Evolutionary conservation across 495 filamentous ascomycete genomes (phyloP).

Genomic region (Penicillium cosmopolitanum): DNA sequence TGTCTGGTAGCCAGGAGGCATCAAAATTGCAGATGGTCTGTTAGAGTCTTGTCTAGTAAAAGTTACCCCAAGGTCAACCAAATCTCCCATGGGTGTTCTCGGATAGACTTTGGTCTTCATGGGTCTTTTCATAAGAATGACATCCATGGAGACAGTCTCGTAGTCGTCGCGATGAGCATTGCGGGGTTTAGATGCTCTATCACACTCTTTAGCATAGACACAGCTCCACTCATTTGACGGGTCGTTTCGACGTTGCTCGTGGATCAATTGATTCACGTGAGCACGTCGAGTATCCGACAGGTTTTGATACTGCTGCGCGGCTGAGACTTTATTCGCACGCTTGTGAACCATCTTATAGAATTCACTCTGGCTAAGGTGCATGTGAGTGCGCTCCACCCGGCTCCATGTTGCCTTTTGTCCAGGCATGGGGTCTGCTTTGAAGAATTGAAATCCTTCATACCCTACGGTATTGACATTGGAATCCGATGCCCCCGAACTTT

Average conservation of each 20-base stretch:
- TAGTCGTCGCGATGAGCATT: conserved; percentile 33
- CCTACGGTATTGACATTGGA: background rate
- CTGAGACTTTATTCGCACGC: conserved; percentile 31
- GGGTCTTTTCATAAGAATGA: conserved; percentile 41
- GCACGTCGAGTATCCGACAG: conserved; percentile 31
- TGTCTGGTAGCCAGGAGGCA: background rate
- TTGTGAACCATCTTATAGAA: conserved; percentile 36
- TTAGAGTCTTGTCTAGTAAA: background rate
- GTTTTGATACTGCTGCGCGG: conserved; percentile 36
- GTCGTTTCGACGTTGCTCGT: conserved; percentile 30
- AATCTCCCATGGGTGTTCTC: conserved; percentile 19
- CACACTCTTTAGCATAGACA: conserved; percentile 41
- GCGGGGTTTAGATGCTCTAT: conserved; percentile 30
- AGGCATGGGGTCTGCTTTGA: conserved; percentile 35
- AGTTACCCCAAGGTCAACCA: conserved; percentile 21
- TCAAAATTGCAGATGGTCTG: conserved; percentile 1
- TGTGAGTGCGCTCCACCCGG: conserved; percentile 31
- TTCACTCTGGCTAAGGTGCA: conserved; percentile 36
- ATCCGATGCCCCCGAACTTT: background rate
- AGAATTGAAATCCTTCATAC: conserved; percentile 42
- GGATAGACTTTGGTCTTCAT: conserved; percentile 19
- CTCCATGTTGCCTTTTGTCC: conserved; percentile 37
- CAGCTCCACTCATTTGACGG: conserved; percentile 39
- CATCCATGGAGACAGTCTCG: conserved; percentile 40
- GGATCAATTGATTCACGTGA: conserved; percentile 40